Evolutionary conservation across 2,329 filamentous ascomycete species (phyloP).

Genomic region (Pseudogymnoascus sp.): DNA sequence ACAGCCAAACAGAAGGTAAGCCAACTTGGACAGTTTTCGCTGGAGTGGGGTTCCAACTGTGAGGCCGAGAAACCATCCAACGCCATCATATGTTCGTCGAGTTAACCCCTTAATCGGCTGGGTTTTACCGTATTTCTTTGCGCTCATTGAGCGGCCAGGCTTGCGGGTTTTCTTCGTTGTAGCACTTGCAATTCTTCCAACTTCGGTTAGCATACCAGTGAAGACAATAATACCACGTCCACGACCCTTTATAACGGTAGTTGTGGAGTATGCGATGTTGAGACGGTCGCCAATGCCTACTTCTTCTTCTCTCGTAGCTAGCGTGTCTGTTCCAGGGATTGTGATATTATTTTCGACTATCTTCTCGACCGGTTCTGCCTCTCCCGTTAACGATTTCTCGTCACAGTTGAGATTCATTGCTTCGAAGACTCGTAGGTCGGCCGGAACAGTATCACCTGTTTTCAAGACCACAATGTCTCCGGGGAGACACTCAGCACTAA

Average conservation of each 20-base stretch:
- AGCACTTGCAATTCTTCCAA: conserved; percentile 45
- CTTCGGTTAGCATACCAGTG: conserved; percentile 50
- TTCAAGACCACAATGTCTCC: conserved; percentile 87
- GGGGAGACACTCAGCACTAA: conserved; percentile 48
- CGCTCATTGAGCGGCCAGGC: conserved; percentile 40
- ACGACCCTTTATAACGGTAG: conserved; percentile 46
- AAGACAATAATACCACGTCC: conserved; percentile 45
- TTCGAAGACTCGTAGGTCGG: conserved; percentile 59
- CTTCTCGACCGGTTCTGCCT: conserved; percentile 91
- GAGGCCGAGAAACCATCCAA: conserved; percentile 49
- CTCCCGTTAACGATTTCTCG: conserved; percentile 96
- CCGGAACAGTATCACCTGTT: conserved; percentile 91
- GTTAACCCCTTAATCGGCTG: conserved; percentile 42
- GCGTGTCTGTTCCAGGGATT: conserved; percentile 19
- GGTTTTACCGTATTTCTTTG: conserved; percentile 36
- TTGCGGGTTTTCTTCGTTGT: conserved; percentile 44
- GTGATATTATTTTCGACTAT: conserved; percentile 43
- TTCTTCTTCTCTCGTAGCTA: conserved; percentile 33
- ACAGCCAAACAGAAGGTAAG: conserved; percentile 54
- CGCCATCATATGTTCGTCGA: conserved; percentile 38
- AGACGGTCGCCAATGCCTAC: conserved; percentile 45
- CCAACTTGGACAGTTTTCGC: conserved; percentile 56
- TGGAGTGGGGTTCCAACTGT: conserved; percentile 57
- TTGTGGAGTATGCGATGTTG: conserved; percentile 48
- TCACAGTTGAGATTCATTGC: conserved; percentile 59